Base-by-base conservation (phyloP, 331 rosid species). In the Quercus lobata region DNA sequence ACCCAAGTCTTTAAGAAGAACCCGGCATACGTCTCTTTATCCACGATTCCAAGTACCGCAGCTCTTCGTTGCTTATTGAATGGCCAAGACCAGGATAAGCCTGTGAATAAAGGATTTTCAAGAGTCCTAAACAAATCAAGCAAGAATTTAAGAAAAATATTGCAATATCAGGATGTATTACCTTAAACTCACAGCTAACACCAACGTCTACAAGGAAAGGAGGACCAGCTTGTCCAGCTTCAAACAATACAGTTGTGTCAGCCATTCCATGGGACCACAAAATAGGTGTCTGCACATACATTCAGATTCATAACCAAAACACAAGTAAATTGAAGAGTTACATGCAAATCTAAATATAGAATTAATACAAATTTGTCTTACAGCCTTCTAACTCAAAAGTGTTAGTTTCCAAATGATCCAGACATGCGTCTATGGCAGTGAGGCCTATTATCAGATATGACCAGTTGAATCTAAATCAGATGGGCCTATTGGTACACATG, bases 191-290 rank as follows among this genome's bases (percentile, higher is more conserved):
- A 19, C 95, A 90, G 80, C 89, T 79, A 19, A 90, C 82, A 49
- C 97, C 95, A 54, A 84, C 79, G 76, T 78, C 80, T 71, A 89
- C 85, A 11, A 94, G 92, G 81, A 90, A 90, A 0, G 93, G 92
- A 4, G 90, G 98, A 11, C 90, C 97, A 14, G 96, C 94, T 87
- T 92, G 86, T 78, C 97, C 98, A 1, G 98, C 93, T 87, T 92
- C 93, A 4, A 91, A 86, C 84, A 89, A 57, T 58, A 92, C 97
- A 24, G 90, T 90, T 76, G 65, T 56, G 78, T 94, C 97, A 17
- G 68, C 89, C 63, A 81, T 84, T 73, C 97, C 97, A 82, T 90
- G 94, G 80, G 97, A 91, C 94, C 98, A 94, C 79, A 91, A 62
- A 72, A 85, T 69, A 1, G 91, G 97, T 29, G 94, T 93, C 97